These are phyloP conservation scores for Chrysoporthe austroafricana DNA, from an alignment of 2,329 filamentous ascomycete genomes.

Conservation along the genomic window DNA sequence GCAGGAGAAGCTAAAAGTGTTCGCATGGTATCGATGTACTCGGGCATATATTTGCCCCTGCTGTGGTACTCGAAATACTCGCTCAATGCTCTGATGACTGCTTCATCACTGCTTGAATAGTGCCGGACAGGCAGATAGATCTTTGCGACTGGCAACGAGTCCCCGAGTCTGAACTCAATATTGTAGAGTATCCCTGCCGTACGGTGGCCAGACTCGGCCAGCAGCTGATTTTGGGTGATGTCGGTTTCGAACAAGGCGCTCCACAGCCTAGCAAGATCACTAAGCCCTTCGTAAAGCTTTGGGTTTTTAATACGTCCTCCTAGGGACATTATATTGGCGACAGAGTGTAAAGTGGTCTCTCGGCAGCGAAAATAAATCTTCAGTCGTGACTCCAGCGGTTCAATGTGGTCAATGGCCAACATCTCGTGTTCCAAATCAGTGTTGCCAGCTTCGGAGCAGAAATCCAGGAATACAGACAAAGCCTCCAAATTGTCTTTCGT, in stretches of 20 bases:
- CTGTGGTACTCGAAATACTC: too few species aligned
- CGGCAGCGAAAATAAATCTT: conserved; percentile 43
- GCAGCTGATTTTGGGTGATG: background rate
- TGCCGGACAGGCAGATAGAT: background rate
- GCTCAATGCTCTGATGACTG: too few species aligned
- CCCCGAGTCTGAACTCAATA: background rate
- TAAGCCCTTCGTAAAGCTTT: background rate
- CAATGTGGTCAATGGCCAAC: conserved; percentile 41
- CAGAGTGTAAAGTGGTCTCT: conserved; percentile 36
- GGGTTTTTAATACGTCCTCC: background rate
- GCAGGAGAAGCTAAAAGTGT: too few species aligned
- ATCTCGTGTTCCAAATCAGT: conserved; percentile 32
- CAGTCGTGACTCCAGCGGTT: conserved; percentile 36
- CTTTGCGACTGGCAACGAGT: background rate
- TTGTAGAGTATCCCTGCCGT: background rate
- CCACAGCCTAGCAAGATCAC: background rate
- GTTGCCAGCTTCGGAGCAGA: background rate
- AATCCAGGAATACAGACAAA: background rate
- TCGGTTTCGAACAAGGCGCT: background rate
- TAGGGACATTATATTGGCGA: background rate
- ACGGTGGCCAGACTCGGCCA: background rate
- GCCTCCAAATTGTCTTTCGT: background rate
- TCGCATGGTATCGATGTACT: too few species aligned
- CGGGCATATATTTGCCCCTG: too few species aligned
- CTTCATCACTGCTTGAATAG: background rate